Conservation (phyloP, 345 rosid species). For the Arabis hirsuta region DNA sequence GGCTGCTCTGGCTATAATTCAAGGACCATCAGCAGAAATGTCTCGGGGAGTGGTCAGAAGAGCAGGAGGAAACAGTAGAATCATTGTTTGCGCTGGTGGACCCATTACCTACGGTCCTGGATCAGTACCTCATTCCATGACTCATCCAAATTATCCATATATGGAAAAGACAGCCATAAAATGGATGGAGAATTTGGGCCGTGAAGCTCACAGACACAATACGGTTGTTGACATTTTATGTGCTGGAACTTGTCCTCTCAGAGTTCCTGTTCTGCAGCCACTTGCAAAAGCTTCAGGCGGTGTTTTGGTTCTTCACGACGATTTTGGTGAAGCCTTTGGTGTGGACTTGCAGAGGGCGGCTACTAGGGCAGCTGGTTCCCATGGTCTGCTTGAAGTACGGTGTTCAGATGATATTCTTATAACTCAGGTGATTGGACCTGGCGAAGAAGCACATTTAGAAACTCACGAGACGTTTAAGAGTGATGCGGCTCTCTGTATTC, state of each 20-base stretch:
- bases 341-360: constrained; percentile 96
- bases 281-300: constrained; percentile 97
- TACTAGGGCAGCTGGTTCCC: constrained; percentile 79
- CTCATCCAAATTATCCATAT: constrained; percentile 85
- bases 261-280: constrained; percentile 88
- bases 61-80: constrained; percentile 86
- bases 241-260: constrained; percentile 96
- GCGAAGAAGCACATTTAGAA: constrained; percentile 89
- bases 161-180: constrained; percentile 85
- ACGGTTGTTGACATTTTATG: constrained; percentile 92
- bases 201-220: constrained; percentile 70
- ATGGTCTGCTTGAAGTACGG: constrained; percentile 87
- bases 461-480: constrained; percentile 71
- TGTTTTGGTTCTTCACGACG: constrained; percentile 93
- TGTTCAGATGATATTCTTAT: constrained; percentile 92
- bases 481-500: constrained; percentile 69
- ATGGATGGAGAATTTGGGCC: constrained; percentile 90
- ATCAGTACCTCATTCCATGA: constrained; percentile 81
- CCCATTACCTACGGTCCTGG: constrained; percentile 95
- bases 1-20: constrained; percentile 88
- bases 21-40: constrained; percentile 92
- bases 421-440: constrained; percentile 96
- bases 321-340: constrained; percentile 98
- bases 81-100: constrained; percentile 94
- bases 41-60: constrained; percentile 85